These are phyloP conservation scores for Candida dajiaensis DNA, from an alignment of 805 yeast species.

Conservation along the genomic window DNA sequence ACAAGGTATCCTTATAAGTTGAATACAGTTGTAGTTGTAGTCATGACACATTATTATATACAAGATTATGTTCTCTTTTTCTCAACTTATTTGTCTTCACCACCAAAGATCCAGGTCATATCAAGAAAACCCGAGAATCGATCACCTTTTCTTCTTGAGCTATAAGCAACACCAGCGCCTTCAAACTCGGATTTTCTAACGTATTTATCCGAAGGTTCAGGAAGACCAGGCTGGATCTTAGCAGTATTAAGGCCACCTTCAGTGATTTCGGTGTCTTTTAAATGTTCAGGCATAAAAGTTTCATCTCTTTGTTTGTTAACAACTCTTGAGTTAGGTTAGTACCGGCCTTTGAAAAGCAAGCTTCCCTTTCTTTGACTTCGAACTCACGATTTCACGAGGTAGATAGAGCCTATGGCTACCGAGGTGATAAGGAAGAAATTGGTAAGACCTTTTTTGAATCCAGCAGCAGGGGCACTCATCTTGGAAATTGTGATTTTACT, in stretches of 20 bases:
- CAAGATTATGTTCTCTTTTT: not conserved
- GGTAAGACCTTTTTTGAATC: conserved; percentile 15
- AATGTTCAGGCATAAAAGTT: conserved; percentile 28
- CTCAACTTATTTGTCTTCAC: conserved; percentile 1
- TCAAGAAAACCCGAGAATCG: conserved; percentile 25
- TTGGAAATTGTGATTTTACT: no score
- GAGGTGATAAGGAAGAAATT: conserved; percentile 22
- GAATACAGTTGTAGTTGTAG: not conserved
- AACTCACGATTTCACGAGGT: conserved; percentile 25
- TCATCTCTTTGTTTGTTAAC: conserved; percentile 32
- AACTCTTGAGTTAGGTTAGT: conserved; percentile 7
- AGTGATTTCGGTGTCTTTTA: conserved; percentile 15
- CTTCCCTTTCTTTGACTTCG: no score
- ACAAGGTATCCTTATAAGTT: not conserved
- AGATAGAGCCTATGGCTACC: conserved; percentile 23
- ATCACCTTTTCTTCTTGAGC: conserved; percentile 55
- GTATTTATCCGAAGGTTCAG: conserved; percentile 31
- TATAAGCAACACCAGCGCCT: conserved; percentile 59
- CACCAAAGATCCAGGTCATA: conserved; percentile 18
- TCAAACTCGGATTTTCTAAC: conserved; percentile 57
- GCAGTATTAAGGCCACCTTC: conserved; percentile 19
- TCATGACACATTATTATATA: conserved; percentile 1
- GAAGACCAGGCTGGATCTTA: conserved; percentile 50
- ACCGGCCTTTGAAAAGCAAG: no score
- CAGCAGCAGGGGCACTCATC: conserved; percentile 6